Evolutionary conservation across 768 basidiomycete genomes (phyloP).

Genomic region (Mycena pura): DNA sequence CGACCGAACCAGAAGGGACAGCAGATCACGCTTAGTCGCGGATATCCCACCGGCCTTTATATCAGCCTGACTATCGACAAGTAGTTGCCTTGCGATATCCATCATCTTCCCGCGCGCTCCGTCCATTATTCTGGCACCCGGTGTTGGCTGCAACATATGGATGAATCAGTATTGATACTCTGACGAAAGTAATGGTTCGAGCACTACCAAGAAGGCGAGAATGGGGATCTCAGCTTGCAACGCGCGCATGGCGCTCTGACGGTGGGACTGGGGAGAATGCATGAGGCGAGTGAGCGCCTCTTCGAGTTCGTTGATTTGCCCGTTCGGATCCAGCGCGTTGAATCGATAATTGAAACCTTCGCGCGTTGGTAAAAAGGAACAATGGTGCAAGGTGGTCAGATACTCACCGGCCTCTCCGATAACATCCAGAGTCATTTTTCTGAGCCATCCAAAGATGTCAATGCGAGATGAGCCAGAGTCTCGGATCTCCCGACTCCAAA

Average conservation of each 20-base stretch:
- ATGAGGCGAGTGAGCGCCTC: conserved; percentile 25
- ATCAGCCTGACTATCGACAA: conserved; percentile 45
- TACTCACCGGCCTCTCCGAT: conserved; percentile 51
- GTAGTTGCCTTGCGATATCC: conserved; percentile 44
- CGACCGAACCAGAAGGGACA: conserved; percentile 52
- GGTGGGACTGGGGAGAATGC: conserved; percentile 18
- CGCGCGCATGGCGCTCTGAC: no score
- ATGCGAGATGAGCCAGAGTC: no score
- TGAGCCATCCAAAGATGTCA: conserved; percentile 38
- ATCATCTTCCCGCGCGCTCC: conserved; percentile 17
- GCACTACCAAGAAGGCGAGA: no score
- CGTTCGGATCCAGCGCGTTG: not conserved
- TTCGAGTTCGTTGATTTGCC: conserved; percentile 15
- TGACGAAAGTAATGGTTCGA: no score
- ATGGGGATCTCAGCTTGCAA: no score
- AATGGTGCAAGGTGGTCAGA: no score
- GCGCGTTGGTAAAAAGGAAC: no score
- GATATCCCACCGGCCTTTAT: conserved; percentile 22
- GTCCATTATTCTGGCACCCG: not conserved
- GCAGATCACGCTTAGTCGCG: conserved; percentile 46
- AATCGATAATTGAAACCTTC: conserved; percentile 26
- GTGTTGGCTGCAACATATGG: not conserved
- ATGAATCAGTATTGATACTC: no score
- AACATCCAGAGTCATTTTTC: conserved; percentile 43
- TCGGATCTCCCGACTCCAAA: conserved; percentile 33